phyloP scores from a whole-genome alignment of 2,329 filamentous ascomycete genomes.

The Leptographium lundbergii region DNA sequence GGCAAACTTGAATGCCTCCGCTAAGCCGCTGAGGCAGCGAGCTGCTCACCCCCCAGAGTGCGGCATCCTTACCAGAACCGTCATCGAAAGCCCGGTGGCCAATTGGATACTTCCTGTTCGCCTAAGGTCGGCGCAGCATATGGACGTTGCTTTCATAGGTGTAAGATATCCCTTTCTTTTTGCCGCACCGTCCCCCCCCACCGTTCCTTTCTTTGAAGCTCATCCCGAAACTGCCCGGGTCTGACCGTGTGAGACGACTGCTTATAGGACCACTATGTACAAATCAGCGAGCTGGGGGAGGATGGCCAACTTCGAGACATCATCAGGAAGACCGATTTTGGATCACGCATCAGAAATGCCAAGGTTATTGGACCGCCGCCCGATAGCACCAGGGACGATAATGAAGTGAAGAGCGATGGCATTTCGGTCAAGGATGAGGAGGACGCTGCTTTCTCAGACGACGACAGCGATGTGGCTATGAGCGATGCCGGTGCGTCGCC shows the following conservation, averaged over 20 bases:
- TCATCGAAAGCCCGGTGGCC: constrained; percentile 62
- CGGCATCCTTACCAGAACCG: constrained; percentile 66
- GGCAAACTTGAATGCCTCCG: constrained; percentile 17
- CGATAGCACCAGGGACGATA: constrained; percentile 21
- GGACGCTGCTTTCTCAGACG: background rate
- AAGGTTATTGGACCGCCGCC: constrained; percentile 52
- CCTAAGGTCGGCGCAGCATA: constrained; percentile 53
- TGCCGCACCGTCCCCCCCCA: background rate
- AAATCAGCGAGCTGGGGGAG: constrained; percentile 61
- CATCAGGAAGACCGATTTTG: constrained; percentile 68
- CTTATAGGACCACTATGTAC: constrained; percentile 58
- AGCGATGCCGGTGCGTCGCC: background rate
- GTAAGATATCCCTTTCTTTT: constrained; percentile 28
- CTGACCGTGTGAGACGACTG: background rate
- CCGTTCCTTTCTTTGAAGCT: background rate
- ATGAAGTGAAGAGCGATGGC: constrained; percentile 7
- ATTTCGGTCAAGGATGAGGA: constrained; percentile 5
- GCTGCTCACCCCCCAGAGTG: constrained; percentile 35
- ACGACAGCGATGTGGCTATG: constrained; percentile 3
- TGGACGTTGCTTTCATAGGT: constrained; percentile 80
- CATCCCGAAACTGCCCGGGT: background rate
- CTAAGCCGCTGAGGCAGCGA: constrained; percentile 18
- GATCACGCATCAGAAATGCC: constrained; percentile 65
- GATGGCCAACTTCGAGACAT: constrained; percentile 63
- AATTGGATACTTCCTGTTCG: constrained; percentile 71